Percentiles rank a stretch among this genome's conserved stretches.
Evolutionary conservation across 164 flowering plant species (phyloP).

Genomic region (Macadamia tetraphylla): DNA sequence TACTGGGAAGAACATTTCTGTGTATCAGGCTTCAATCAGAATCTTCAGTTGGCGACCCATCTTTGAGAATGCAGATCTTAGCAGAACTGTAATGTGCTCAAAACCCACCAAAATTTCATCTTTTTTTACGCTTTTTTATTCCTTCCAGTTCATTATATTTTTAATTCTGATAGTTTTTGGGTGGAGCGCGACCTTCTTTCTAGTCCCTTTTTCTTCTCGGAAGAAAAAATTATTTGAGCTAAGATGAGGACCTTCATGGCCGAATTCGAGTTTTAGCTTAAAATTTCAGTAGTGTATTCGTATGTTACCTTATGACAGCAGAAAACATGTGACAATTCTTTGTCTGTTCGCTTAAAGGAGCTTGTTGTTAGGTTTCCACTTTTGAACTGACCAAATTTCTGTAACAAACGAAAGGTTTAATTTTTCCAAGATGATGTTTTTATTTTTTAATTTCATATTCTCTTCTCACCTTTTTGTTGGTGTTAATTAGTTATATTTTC

Average conservation of each 20-base stretch:
- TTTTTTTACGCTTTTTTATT: neutral
- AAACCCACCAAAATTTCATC: conserved; percentile 21
- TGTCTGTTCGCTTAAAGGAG: neutral
- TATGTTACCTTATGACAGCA: neutral
- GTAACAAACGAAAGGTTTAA: too few relatives aligned
- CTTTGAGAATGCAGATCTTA: conserved; percentile 42
- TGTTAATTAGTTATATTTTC: neutral
- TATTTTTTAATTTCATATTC: neutral
- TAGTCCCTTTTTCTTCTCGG: neutral
- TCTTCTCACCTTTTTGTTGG: neutral
- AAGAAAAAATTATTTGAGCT: neutral
- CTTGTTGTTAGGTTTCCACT: neutral
- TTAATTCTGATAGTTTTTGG: neutral
- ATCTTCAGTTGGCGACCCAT: conserved; percentile 86
- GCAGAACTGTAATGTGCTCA: conserved; percentile 39
- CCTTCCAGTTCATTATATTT: too few relatives aligned
- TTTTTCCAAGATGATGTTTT: neutral
- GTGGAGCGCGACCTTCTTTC: neutral
- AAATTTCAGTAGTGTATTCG: too few relatives aligned
- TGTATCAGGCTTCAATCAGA: conserved; percentile 55
- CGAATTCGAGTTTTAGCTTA: too few relatives aligned
- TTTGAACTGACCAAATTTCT: neutral
- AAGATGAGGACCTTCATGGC: neutral
- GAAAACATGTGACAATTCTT: neutral
- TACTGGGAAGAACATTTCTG: conserved; percentile 41